Percentiles rank a stretch among this genome's conserved stretches.
Conservation (phyloP, 2,329 filamentous ascomycete species). For the Emmonsia crescens region DNA sequence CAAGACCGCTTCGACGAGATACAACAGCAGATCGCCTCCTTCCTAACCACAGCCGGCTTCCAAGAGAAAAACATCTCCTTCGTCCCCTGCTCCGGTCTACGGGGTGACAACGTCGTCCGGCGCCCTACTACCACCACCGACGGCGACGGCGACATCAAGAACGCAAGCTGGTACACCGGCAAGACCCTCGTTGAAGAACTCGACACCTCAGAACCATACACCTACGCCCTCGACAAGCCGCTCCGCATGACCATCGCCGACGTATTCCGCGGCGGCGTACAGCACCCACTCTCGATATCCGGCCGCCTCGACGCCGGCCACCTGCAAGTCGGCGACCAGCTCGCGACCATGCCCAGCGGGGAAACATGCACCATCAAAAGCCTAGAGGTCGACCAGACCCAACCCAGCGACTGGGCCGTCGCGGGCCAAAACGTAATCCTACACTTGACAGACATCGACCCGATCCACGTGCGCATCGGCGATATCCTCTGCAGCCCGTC, state of each 20-base stretch:
- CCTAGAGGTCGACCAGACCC: conserved; percentile 65
- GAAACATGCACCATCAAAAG: conserved; percentile 74
- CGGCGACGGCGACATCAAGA: conserved; percentile 35
- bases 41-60: conserved; percentile 74
- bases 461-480: conserved; percentile 67
- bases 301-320: conserved; percentile 78
- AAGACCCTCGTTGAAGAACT: conserved; percentile 72
- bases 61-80: conserved; percentile 70
- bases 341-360: conserved; percentile 69
- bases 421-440: conserved; percentile 81
- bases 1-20: conserved; percentile 77
- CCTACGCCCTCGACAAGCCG: conserved; percentile 62
- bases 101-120: conserved; percentile 70
- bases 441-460: conserved; percentile 76
- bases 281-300: conserved; percentile 72
- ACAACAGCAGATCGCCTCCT: conserved; percentile 67
- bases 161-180: conserved; percentile 68
- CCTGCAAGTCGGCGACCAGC: conserved; percentile 69
- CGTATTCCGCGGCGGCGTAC: conserved; percentile 67
- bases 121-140: too few relatives aligned
- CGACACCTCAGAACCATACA: conserved; percentile 65
- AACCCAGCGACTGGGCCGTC: conserved; percentile 73
- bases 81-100: conserved; percentile 79
- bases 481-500: conserved; percentile 71
- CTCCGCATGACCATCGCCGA: conserved; percentile 80